Evolutionary conservation across 148 eudicot species (phyloP).

Genomic region (Fagopyrum tataricum): DNA sequence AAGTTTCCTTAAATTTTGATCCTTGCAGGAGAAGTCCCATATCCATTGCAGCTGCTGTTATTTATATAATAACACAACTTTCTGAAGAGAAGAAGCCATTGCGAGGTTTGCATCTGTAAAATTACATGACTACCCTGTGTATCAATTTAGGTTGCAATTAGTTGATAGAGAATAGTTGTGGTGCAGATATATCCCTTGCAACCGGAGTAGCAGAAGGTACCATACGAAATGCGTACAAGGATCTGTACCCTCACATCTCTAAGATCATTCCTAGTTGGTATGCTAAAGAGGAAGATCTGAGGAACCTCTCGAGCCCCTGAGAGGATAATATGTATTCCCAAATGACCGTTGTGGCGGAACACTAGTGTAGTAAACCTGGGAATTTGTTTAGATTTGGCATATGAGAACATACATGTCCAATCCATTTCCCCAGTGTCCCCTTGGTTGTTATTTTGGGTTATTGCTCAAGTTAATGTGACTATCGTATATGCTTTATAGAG

Average conservation of each 20-base stretch:
- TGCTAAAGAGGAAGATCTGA: constrained; percentile 27
- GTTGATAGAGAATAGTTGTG: background rate
- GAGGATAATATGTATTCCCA: background rate
- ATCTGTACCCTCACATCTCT: constrained; percentile 23
- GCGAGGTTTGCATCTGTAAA: constrained; percentile 14
- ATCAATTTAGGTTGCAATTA: too few relatives aligned
- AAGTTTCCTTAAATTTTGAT: background rate
- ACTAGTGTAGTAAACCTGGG: background rate
- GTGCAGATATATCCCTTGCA: constrained; percentile 23
- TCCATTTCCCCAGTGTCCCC: constrained; percentile 1
- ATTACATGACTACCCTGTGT: too few relatives aligned
- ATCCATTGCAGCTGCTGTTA: constrained; percentile 26
- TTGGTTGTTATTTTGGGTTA: background rate
- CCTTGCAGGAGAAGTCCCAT: constrained; percentile 25
- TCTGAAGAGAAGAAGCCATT: constrained; percentile 16
- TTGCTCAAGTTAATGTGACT: constrained; percentile 3
- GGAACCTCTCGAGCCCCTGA: constrained; percentile 18
- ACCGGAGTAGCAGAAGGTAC: constrained; percentile 31
- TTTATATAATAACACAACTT: constrained; percentile 23
- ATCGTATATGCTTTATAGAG: background rate
- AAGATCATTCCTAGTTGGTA: constrained; percentile 25
- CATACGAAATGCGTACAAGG: constrained; percentile 24
- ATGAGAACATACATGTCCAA: background rate
- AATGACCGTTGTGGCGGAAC: background rate
- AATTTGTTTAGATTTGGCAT: background rate